These are phyloP conservation scores for Aristolochia californica DNA, from an alignment of 164 flowering plant genomes.

Conservation along the genomic window DNA sequence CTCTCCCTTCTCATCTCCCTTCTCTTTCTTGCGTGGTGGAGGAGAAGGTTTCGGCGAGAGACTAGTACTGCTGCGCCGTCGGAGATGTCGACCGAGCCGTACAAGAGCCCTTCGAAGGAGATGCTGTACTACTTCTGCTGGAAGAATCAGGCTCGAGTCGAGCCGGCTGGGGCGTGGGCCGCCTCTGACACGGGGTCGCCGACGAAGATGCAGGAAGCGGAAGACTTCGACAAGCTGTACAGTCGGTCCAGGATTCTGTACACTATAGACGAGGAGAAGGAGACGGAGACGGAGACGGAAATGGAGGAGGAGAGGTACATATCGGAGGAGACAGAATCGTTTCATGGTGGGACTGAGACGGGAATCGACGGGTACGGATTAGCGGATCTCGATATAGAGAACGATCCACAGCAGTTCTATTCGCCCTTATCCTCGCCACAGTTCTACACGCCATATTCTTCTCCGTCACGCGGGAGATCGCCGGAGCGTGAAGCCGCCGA, in stretches of 20 bases:
- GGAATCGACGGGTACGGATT: background rate
- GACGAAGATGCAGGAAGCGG: background rate
- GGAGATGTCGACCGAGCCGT: background rate
- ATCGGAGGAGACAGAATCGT: background rate
- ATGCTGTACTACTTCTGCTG: slow-evolving; percentile 1
- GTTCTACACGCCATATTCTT: slow-evolving; percentile 37
- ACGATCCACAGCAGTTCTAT: slow-evolving; percentile 27
- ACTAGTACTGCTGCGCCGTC: background rate
- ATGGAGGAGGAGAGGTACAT: background rate
- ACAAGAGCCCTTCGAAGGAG: slow-evolving; percentile 2
- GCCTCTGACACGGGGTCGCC: background rate
- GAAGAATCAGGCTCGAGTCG: background rate
- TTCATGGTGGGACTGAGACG: background rate
- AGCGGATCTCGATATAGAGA: background rate
- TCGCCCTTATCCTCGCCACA: slow-evolving; percentile 52
- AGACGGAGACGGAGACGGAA: background rate
- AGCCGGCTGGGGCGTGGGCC: background rate
- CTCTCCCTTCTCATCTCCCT: background rate
- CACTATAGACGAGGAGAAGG: slow-evolving; percentile 1
- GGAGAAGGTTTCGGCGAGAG: background rate
- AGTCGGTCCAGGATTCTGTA: background rate
- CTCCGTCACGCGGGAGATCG: slow-evolving; percentile 25
- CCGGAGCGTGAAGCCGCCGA: background rate
- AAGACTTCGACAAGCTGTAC: background rate
- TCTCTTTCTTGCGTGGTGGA: background rate